These are phyloP conservation scores for Aspergillus taichungensis DNA, from an alignment of 495 filamentous ascomycete species.

Conservation along the genomic window DNA sequence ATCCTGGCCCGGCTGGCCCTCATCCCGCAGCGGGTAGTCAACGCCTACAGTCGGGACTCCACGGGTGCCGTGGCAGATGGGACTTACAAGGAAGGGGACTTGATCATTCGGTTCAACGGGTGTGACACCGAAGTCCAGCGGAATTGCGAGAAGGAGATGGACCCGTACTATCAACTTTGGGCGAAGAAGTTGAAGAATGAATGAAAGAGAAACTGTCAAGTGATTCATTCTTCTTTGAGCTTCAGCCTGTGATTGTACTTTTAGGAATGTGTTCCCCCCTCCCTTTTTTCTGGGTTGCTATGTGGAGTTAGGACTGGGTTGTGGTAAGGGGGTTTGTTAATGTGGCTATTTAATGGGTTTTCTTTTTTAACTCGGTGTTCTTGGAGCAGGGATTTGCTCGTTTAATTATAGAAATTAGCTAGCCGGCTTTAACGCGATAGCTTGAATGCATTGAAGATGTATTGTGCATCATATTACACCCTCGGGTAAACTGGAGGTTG, in stretches of 20 bases:
- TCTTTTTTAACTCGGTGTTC: too few relatives aligned
- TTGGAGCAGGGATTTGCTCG: too few relatives aligned
- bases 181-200: constrained; percentile 22
- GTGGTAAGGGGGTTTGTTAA: too few relatives aligned
- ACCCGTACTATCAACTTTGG: constrained; percentile 44
- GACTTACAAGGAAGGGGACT: constrained; percentile 66
- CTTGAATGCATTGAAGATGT: too few relatives aligned
- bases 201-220: neutral
- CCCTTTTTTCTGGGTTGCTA: neutral
- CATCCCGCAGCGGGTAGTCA: constrained; percentile 72
- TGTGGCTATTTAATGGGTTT: too few relatives aligned
- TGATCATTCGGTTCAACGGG: constrained; percentile 64
- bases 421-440: too few relatives aligned
- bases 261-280: neutral
- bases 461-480: too few relatives aligned
- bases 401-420: too few relatives aligned
- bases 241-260: neutral
- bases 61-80: constrained; percentile 36
- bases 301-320: too few relatives aligned
- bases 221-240: neutral
- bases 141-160: constrained; percentile 64
- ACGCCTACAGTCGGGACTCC: constrained; percentile 58
- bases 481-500: too few relatives aligned
- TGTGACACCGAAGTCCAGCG: constrained; percentile 51
- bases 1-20: constrained; percentile 82